Evolutionary conservation across 139 green algal species (phyloP).

Genomic region (Raphidocelis subcapitata): DNA sequence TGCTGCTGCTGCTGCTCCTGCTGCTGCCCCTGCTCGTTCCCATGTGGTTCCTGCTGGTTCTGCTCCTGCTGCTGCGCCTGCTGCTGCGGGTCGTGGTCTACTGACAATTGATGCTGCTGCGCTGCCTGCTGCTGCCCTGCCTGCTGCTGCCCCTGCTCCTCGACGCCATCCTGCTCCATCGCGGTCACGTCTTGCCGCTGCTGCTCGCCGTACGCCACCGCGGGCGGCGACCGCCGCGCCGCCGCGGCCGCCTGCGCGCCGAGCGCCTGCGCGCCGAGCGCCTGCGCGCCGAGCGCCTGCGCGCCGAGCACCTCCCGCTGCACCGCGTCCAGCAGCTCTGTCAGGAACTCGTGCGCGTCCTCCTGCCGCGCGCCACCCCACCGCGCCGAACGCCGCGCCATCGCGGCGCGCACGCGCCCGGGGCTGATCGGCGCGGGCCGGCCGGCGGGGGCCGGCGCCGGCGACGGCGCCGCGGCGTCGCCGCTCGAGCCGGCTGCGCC

Average conservation of each 20-base stretch:
- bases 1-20: neutral
- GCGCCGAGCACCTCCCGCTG: conserved; percentile 57
- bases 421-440: conserved; percentile 31
- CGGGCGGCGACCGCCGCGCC: too few relatives aligned
- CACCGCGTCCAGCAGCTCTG: conserved; percentile 58
- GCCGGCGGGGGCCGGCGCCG: neutral
- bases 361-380: conserved; percentile 59
- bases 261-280: neutral
- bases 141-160: conserved; percentile 1
- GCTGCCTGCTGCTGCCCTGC: neutral
- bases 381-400: conserved; percentile 30
- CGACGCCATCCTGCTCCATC: neutral
- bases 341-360: conserved; percentile 76
- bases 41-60: neutral
- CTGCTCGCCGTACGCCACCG: neutral
- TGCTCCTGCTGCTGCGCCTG: conserved; percentile 11
- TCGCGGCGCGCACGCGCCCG: conserved; percentile 38
- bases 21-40: too few relatives aligned
- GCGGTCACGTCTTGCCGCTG: neutral
- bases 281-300: conserved; percentile 23
- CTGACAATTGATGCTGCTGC: too few relatives aligned
- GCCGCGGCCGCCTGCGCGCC: neutral
- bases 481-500: conserved; percentile 1
- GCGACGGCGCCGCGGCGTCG: too few relatives aligned
- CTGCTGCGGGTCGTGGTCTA: conserved; percentile 2